Conservation (phyloP, 805 yeast genomes). For the Saturnispora halmiae region DNA sequence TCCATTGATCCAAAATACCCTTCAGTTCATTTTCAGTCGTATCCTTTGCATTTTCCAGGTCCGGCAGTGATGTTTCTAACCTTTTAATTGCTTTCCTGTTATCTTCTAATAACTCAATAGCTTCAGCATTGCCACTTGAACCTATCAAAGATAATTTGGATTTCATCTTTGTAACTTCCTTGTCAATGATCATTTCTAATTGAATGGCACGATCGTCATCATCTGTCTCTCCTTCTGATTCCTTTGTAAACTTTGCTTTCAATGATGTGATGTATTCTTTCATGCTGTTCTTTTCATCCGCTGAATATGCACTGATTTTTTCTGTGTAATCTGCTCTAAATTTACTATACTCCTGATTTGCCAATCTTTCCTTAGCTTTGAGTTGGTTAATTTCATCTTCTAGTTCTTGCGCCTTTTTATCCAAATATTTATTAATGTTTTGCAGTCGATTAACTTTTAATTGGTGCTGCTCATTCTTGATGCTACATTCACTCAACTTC, state of each 20-base stretch:
- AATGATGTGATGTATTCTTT: constrained; percentile 25
- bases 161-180: constrained; percentile 34
- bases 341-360: constrained; percentile 2
- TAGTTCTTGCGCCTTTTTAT: neutral
- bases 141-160: constrained; percentile 30
- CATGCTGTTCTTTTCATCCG: constrained; percentile 34
- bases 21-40: constrained; percentile 32
- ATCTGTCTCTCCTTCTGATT: constrained; percentile 21
- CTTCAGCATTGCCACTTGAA: constrained; percentile 23
- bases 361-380: neutral
- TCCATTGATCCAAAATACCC: constrained; percentile 38
- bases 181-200: constrained; percentile 21
- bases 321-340: constrained; percentile 19
- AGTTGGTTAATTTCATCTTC: neutral
- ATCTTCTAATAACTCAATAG: constrained; percentile 26
- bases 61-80: constrained; percentile 34
- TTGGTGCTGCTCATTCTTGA: constrained; percentile 1
- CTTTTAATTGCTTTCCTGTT: constrained; percentile 32
- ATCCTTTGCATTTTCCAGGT: constrained; percentile 25
- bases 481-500: neutral
- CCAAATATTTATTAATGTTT: neutral
- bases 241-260: constrained; percentile 25
- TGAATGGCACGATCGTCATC: constrained; percentile 18
- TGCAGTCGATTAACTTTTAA: constrained; percentile 1
- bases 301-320: constrained; percentile 29